Base-by-base conservation (phyloP, 805 yeast genomes). In the Metschnikowia borealis region DNA sequence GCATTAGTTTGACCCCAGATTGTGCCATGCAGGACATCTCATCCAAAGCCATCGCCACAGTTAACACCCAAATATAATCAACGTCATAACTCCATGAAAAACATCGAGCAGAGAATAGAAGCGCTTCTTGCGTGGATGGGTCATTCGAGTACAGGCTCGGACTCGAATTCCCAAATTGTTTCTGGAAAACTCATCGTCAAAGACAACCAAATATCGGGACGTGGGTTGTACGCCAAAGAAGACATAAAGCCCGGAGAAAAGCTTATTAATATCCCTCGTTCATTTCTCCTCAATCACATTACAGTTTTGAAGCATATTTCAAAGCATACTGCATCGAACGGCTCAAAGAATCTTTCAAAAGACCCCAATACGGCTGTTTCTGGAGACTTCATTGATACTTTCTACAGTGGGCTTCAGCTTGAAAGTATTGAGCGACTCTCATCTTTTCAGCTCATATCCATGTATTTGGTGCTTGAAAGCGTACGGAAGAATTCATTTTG, bases 391-490 rank as follows among this genome's bases (percentile, higher is more conserved):
- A 60, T 62, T 38, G 66, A 70, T 17, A 44, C 50, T 14, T 58
- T 73, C 11, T 79, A 78, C 58, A 34, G 61, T 3, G 31, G 49
- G 6, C 54, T 78, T 3, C 38, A 54, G 7, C 48, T 62, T 7
- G 66, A 70, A 0, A 67, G 69, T n/a, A 52, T 85, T 7, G 48
- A 72, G 10, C 53, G 59, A 13, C 58, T 85, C 38, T 66, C 80
- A 2, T 83, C 90, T 2, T 82, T 84, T 60, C 91, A 85, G 63
- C 60, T 85, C 36, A 56, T 84, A 6, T 58, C 81, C 0, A 57
- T 85, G 49, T 86, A 72, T 56, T 48, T 83, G 2, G 63, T 70
- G 4, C 59, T 79, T 14, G 87, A 83, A 55, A 55, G 49, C 2
- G 60, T 59, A 35, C 62, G 84, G 44, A 65, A 61, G 1, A 39